Percentiles rank a stretch among this genome's conserved stretches.
Conservation (phyloP, 1,139 yeast genomes). For the Yamadazyma atmosphaerica region DNA sequence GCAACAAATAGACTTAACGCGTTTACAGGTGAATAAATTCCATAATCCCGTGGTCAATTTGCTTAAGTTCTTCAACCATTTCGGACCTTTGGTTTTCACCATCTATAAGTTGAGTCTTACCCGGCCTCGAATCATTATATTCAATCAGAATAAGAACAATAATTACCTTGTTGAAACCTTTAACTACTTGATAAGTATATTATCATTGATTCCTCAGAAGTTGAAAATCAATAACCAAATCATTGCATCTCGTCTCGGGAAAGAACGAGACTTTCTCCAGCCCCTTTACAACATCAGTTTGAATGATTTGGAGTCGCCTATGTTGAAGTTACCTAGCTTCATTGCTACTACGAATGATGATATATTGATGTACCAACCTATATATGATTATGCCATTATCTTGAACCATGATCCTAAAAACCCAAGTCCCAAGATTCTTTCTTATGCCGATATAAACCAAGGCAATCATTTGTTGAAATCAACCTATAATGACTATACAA, state of each 20-base stretch:
- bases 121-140: constrained; percentile 59
- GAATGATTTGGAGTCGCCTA: constrained; percentile 42
- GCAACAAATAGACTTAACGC: constrained; percentile 18
- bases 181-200: constrained; percentile 35
- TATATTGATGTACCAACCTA: constrained; percentile 55
- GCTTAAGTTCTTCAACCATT: constrained; percentile 44
- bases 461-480: constrained; percentile 22
- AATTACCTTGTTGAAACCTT: constrained; percentile 28
- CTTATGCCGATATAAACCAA: constrained; percentile 11
- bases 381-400: constrained; percentile 54
- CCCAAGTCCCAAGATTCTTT: constrained; percentile 13
- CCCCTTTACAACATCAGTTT: constrained; percentile 70
- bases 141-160: constrained; percentile 40
- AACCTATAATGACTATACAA: constrained; percentile 38
- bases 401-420: constrained; percentile 22
- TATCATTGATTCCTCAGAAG: constrained; percentile 37
- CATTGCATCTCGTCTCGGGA: constrained; percentile 14
- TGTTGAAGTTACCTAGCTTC: constrained; percentile 15
- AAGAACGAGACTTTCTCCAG: constrained; percentile 25
- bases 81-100: constrained; percentile 75
- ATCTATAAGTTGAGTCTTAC: constrained; percentile 69
- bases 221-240: constrained; percentile 11
- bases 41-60: constrained; percentile 23
- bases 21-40: constrained; percentile 6
- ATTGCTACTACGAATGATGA: constrained; percentile 72